These are phyloP conservation scores for Aspergillus ochraceoroseus DNA, from an alignment of 2,329 filamentous ascomycete genomes.

Conservation along the genomic window DNA sequence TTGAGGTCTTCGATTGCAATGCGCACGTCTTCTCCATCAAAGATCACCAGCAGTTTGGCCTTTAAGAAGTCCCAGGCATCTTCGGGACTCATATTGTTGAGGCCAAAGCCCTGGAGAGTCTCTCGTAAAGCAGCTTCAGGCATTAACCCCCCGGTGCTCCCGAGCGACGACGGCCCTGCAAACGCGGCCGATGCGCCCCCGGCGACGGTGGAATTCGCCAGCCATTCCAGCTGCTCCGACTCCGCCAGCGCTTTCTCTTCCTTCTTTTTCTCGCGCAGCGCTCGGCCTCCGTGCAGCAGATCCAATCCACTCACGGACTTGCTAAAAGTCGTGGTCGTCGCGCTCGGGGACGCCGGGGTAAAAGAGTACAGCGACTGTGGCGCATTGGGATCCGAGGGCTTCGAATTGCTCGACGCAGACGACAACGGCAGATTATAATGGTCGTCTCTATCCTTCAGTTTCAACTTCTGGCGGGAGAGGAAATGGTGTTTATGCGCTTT, in stretches of 20 bases:
- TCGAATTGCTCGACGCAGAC: conserved; percentile 61
- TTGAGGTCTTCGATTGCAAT: conserved; percentile 64
- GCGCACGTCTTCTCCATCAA: conserved; percentile 60
- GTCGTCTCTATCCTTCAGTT: conserved; percentile 59
- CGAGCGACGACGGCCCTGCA: conserved; percentile 37
- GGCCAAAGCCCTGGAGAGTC: conserved; percentile 51
- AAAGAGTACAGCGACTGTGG: conserved; percentile 63
- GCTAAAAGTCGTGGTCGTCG: conserved; percentile 59
- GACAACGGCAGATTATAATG: conserved; percentile 55
- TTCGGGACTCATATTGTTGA: conserved; percentile 64
- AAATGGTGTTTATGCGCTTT: conserved; percentile 58
- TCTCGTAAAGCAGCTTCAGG: conserved; percentile 39
- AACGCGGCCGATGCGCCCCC: conserved; percentile 28
- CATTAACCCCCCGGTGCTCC: conserved; percentile 29
- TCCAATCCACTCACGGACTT: conserved; percentile 80
- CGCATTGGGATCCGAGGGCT: conserved; percentile 58
- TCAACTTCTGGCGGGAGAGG: conserved; percentile 60
- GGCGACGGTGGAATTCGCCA: conserved; percentile 25
- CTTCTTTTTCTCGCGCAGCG: conserved; percentile 73
- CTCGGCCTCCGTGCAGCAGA: conserved; percentile 69
- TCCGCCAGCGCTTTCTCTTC: conserved; percentile 56
- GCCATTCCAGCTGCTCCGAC: conserved; percentile 35
- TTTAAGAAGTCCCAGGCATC: conserved; percentile 64
- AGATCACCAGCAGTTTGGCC: conserved; percentile 58
- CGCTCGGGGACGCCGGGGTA: conserved; percentile 58